A percentile compares a stretch with the other conserved stretches of the same genome.
Conservation (phyloP, 2,329 filamentous ascomycete genomes). For the Colletotrichum gigasporum region DNA sequence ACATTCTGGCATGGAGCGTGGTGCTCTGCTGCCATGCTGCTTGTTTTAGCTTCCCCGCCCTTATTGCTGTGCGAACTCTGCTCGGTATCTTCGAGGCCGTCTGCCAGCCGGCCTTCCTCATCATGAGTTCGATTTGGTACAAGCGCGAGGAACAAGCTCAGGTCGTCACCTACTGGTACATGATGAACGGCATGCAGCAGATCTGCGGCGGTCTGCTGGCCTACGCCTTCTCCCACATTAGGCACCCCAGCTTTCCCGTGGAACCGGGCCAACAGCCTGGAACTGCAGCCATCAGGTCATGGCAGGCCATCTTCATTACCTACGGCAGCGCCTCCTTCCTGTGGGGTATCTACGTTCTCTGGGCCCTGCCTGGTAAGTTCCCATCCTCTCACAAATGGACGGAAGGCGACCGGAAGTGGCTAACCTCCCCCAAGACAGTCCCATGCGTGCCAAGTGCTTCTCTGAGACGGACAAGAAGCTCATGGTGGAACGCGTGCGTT, state of each 20-base stretch:
- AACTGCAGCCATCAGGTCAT: slow-evolving; percentile 41
- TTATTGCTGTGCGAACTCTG: slow-evolving; percentile 52
- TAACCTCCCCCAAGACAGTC: slow-evolving; percentile 39
- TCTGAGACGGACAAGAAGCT: slow-evolving; percentile 44
- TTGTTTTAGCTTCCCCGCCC: slow-evolving; percentile 44
- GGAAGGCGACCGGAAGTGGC: slow-evolving; percentile 56
- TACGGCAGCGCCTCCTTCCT: slow-evolving; percentile 46
- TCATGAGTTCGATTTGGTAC: slow-evolving; percentile 44
- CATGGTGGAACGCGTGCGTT: slow-evolving; percentile 47
- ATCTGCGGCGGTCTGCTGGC: slow-evolving; percentile 51
- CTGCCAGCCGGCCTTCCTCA: slow-evolving; percentile 54
- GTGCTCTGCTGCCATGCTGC: slow-evolving; percentile 10
- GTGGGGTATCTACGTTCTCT: slow-evolving; percentile 46
- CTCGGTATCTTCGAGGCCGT: slow-evolving; percentile 55
- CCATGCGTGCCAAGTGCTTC: slow-evolving; percentile 41
- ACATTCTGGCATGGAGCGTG: slow-evolving; percentile 53
- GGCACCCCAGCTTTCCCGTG: slow-evolving; percentile 10
- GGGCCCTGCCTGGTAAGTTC: slow-evolving; percentile 53
- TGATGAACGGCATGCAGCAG: slow-evolving; percentile 45
- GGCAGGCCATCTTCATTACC: slow-evolving; percentile 54
- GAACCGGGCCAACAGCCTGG: slow-evolving; percentile 4
- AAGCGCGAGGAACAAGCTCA: slow-evolving; percentile 47
- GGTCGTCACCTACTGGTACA: slow-evolving; percentile 37
- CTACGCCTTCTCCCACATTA: slow-evolving; percentile 46
- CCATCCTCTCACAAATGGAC: slow-evolving; percentile 50